phyloP scores from a whole-genome alignment of 1,139 yeast species.

The Hemisphaericaspora xylanilytica region DNA sequence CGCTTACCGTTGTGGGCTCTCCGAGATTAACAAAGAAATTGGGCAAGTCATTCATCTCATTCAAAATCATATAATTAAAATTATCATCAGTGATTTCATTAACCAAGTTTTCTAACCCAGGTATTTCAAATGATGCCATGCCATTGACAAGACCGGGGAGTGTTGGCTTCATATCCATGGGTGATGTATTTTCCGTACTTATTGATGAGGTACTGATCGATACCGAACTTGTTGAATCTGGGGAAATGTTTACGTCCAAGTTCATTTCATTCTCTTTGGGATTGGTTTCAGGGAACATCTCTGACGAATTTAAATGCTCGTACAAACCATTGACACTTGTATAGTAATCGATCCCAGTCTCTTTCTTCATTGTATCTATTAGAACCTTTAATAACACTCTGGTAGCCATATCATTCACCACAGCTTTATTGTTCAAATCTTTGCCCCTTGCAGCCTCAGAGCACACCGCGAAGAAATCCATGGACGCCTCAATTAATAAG shows the following conservation, averaged over 20 bases:
- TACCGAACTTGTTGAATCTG: not conserved
- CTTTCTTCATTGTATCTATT: slow-evolving; percentile 15
- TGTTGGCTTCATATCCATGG: slow-evolving; percentile 3
- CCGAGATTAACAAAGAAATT: slow-evolving; percentile 4
- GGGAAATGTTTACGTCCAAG: not conserved
- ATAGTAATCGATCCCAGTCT: slow-evolving; percentile 13
- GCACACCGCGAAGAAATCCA: slow-evolving; percentile 10
- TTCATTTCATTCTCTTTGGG: slow-evolving; percentile 5
- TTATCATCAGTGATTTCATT: slow-evolving; percentile 9
- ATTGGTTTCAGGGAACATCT: slow-evolving; percentile 23
- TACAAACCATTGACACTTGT: slow-evolving; percentile 16
- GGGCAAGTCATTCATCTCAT: slow-evolving; percentile 12
- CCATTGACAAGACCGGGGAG: slow-evolving; percentile 1
- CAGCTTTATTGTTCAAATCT: slow-evolving; percentile 17
- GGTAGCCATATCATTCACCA: slow-evolving; percentile 17
- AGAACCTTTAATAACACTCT: slow-evolving; percentile 23
- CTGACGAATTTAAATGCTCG: slow-evolving; percentile 19
- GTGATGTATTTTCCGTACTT: not conserved
- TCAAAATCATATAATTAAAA: slow-evolving; percentile 9
- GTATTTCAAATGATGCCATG: not conserved
- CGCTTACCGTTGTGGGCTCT: not conserved
- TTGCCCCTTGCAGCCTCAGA: slow-evolving; percentile 2
- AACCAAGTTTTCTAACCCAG: slow-evolving; percentile 3
- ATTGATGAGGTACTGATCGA: not conserved
- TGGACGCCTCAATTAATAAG: slow-evolving; percentile 15